phyloP scores from a whole-genome alignment of 2,329 filamentous ascomycete species.

The Apiospora kogelbergensis region DNA sequence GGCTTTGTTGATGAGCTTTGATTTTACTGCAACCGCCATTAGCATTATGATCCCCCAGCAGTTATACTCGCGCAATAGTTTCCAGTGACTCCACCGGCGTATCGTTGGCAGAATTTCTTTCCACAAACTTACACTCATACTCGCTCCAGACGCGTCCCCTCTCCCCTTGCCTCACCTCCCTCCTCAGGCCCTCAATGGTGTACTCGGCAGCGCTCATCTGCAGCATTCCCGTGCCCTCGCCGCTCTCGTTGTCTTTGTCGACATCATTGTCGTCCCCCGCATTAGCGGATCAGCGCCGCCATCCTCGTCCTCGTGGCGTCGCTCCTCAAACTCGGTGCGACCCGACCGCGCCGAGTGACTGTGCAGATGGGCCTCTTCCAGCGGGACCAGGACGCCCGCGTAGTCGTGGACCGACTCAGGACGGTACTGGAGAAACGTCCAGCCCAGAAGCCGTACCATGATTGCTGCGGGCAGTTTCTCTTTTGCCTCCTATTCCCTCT shows the following conservation, averaged over 20 bases:
- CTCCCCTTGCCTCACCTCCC: constrained; percentile 63
- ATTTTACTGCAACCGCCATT: constrained; percentile 54
- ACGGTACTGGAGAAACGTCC: neutral
- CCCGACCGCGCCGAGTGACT: constrained; percentile 52
- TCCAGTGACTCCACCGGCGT: neutral
- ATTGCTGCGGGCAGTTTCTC: neutral
- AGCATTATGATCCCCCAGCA: neutral
- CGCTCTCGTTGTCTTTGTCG: constrained; percentile 38
- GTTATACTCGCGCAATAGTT: neutral
- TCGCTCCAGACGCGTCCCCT: constrained; percentile 59
- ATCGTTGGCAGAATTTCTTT: neutral
- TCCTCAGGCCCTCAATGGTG: constrained; percentile 68
- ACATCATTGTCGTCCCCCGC: constrained; percentile 38
- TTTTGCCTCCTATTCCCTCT: neutral
- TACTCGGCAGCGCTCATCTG: constrained; percentile 54
- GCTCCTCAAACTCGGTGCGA: constrained; percentile 42
- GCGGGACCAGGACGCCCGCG: constrained; percentile 49
- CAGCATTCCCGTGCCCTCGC: constrained; percentile 38
- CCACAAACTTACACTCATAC: constrained; percentile 70
- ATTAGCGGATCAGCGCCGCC: constrained; percentile 18
- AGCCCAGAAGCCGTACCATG: neutral
- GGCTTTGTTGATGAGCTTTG: constrained; percentile 80
- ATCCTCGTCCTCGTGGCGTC: constrained; percentile 33
- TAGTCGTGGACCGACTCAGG: constrained; percentile 51
- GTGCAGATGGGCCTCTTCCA: constrained; percentile 56